A percentile compares a stretch with the other conserved stretches of the same genome.
Conservation (phyloP, 306 rosid genomes). For the Vicia faba region DNA sequence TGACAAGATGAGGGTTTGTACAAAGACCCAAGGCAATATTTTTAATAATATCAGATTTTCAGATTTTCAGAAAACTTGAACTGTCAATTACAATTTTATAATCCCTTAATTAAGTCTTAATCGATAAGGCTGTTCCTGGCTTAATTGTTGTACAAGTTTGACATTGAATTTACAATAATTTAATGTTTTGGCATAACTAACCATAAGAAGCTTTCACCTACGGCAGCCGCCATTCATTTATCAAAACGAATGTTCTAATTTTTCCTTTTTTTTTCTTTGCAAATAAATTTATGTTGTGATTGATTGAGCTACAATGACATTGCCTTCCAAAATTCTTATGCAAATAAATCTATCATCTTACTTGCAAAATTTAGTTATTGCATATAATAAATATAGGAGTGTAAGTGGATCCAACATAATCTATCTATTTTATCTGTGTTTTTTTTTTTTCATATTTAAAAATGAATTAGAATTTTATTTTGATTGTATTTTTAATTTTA, state of each 20-base stretch:
- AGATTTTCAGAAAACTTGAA: slow-evolving; percentile 9
- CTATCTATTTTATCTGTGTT: no score
- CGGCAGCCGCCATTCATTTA: not conserved
- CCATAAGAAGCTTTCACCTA: not conserved
- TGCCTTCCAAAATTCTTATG: no score
- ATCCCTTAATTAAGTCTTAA: not conserved
- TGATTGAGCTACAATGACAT: no score
- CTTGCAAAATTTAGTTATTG: no score
- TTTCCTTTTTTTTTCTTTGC: not conserved
- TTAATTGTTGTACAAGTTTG: slow-evolving; percentile 29
- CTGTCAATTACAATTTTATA: slow-evolving; percentile 3
- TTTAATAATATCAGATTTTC: no score
- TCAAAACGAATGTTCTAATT: not conserved
- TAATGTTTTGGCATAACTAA: slow-evolving; percentile 9
- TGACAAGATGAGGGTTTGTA: not conserved
- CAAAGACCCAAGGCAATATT: not conserved
- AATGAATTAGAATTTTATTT: no score
- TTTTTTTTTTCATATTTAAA: no score
- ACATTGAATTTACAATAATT: not conserved
- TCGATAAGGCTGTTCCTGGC: not conserved
- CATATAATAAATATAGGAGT: no score
- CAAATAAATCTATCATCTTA: no score
- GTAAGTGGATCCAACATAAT: no score
- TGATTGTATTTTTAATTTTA: no score
- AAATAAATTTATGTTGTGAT: no score